A percentile compares a stretch with the other conserved stretches of the same genome.
phyloP scores from a whole-genome alignment of 2,329 filamentous ascomycete genomes.

The Fusarium multiceps region DNA sequence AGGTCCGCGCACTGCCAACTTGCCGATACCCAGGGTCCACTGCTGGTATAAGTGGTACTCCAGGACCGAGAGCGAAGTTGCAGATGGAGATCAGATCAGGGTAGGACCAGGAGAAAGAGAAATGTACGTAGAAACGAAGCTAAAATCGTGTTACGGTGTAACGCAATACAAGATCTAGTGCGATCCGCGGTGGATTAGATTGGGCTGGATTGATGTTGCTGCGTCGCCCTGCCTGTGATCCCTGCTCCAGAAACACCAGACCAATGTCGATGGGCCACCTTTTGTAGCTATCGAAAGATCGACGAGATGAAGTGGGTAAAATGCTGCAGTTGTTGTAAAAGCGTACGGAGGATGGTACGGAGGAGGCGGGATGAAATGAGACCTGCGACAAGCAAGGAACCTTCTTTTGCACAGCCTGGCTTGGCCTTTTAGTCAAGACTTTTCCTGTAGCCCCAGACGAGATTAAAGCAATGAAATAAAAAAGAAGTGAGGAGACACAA shows the following conservation, averaged over 20 bases:
- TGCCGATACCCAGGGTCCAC: background rate
- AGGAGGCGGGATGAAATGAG: slow-evolving; percentile 25
- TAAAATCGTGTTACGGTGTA: slow-evolving; percentile 11
- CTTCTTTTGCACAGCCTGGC: slow-evolving; percentile 35
- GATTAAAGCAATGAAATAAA: slow-evolving; percentile 20
- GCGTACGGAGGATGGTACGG: slow-evolving; percentile 13
- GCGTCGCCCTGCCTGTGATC: slow-evolving; percentile 27
- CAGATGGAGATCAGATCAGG: background rate
- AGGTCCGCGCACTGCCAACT: slow-evolving; percentile 7
- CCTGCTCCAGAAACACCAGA: slow-evolving; percentile 32
- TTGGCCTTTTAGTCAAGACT: slow-evolving; percentile 30
- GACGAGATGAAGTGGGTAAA: slow-evolving; percentile 28
- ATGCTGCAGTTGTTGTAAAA: background rate
- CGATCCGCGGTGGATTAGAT: slow-evolving; percentile 27
- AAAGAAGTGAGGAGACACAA: slow-evolving; percentile 1
- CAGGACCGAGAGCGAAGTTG: slow-evolving; percentile 5
- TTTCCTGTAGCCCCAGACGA: slow-evolving; percentile 10
- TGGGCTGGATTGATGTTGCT: background rate
- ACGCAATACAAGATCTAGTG: slow-evolving; percentile 31
- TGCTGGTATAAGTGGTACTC: slow-evolving; percentile 6
- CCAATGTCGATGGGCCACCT: slow-evolving; percentile 31
- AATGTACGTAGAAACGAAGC: background rate
- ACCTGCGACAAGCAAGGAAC: slow-evolving; percentile 9
- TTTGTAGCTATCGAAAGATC: slow-evolving; percentile 33
- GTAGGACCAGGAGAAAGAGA: slow-evolving; percentile 12